Conservation (phyloP, 495 filamentous ascomycete species). For the Parmelia sp. region DNA sequence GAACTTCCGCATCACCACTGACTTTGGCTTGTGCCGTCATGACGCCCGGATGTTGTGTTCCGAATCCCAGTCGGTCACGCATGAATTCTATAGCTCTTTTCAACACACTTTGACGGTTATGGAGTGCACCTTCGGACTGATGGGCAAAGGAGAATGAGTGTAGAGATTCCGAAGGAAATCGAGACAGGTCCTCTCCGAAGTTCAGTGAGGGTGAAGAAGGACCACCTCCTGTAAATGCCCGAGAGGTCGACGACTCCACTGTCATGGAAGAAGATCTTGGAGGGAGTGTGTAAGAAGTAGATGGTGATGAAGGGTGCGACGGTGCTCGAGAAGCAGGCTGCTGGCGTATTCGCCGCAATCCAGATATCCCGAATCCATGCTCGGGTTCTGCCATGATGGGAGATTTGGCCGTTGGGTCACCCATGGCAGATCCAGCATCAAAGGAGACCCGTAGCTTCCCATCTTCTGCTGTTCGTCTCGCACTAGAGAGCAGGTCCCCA, state of each 20-base stretch:
- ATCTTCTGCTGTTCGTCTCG: constrained; percentile 25
- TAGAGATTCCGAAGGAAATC: constrained; percentile 91
- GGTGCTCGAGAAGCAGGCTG: constrained; percentile 60
- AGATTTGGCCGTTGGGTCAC: constrained; percentile 43
- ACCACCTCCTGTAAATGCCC: constrained; percentile 49
- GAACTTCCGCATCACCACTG: constrained; percentile 76
- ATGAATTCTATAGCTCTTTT: constrained; percentile 96
- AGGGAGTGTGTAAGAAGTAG: constrained; percentile 50
- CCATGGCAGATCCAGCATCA: constrained; percentile 37
- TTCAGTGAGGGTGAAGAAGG: constrained; percentile 59
- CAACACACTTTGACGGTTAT: constrained; percentile 85
- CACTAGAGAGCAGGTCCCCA: constrained; percentile 49
- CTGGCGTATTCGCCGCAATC: constrained; percentile 88
- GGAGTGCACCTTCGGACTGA: constrained; percentile 84
- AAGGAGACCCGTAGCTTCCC: constrained; percentile 36
- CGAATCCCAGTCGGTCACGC: constrained; percentile 88
- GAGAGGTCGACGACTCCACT: constrained; percentile 40
- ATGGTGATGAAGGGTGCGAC: constrained; percentile 60
- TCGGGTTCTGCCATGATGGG: constrained; percentile 54
- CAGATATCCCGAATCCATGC: constrained; percentile 60
- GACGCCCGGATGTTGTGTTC: constrained; percentile 54
- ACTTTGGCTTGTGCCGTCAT: constrained; percentile 75
- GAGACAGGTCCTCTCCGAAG: constrained; percentile 79
- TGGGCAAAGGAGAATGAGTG: constrained; percentile 99
- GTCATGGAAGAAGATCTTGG: constrained; percentile 60